These are phyloP conservation scores for Trichoderma erinaceum DNA, from an alignment of 495 filamentous ascomycete species.

Conservation along the genomic window DNA sequence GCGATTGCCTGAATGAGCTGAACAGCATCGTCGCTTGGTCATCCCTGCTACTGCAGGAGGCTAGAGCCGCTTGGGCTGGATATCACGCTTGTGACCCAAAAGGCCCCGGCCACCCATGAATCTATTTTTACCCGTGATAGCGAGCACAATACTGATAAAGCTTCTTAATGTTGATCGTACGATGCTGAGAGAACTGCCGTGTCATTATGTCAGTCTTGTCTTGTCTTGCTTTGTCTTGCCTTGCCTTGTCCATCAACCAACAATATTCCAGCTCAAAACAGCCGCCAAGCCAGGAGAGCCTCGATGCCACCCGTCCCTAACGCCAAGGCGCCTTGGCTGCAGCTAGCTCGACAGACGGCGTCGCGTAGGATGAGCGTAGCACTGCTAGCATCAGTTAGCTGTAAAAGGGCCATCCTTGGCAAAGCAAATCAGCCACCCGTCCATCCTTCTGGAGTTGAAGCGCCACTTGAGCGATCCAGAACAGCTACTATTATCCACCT, in stretches of 20 bases:
- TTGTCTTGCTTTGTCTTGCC: background rate
- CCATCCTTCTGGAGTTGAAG: conserved; percentile 8
- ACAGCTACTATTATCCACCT: background rate
- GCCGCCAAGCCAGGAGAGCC: background rate
- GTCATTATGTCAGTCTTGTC: background rate
- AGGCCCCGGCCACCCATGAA: background rate
- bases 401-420: background rate
- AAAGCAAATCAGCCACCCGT: background rate
- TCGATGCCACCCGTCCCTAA: background rate
- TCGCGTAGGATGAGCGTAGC: background rate
- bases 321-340: background rate
- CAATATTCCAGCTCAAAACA: background rate
- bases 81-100: background rate
- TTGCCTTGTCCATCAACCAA: background rate
- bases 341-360: background rate
- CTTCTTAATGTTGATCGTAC: no score
- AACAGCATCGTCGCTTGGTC: background rate
- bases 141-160: no score
- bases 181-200: background rate
- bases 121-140: no score
- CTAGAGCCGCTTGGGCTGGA: conserved; percentile 1
- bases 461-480: conserved; percentile 6
- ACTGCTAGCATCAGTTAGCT: no score
- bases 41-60: conserved; percentile 1
- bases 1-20: conserved; percentile 7